Conservation (phyloP, 495 filamentous ascomycete species). For the Penicillium subrubescens region DNA sequence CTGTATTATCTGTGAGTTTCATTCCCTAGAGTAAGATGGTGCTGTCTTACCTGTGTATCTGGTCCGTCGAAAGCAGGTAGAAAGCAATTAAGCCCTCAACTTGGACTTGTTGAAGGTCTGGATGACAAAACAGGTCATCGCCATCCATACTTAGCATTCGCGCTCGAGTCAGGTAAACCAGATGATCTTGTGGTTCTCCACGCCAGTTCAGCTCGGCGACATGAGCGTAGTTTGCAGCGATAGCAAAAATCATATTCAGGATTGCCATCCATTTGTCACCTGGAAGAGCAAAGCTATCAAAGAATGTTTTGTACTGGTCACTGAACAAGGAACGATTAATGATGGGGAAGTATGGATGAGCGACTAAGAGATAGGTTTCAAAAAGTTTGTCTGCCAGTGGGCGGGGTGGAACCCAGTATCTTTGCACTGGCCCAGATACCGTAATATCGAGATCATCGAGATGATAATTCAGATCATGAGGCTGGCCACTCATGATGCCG, state of each 20-base stretch:
- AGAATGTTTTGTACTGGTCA: slow-evolving; percentile 38
- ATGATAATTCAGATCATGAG: slow-evolving; percentile 51
- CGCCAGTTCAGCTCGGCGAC: slow-evolving; percentile 46
- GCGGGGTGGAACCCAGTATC: slow-evolving; percentile 51
- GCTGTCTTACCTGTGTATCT: slow-evolving; percentile 57
- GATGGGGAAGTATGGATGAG: slow-evolving; percentile 62
- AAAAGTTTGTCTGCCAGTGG: slow-evolving; percentile 52
- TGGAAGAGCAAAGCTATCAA: slow-evolving; percentile 25
- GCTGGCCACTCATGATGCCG: slow-evolving; percentile 14
- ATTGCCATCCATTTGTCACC: slow-evolving; percentile 56
- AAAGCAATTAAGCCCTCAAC: slow-evolving; percentile 56
- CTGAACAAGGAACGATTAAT: slow-evolving; percentile 45
- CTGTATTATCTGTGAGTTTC: slow-evolving; percentile 33
- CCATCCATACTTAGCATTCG: slow-evolving; percentile 52
- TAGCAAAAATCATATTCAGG: slow-evolving; percentile 64
- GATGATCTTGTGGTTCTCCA: slow-evolving; percentile 49
- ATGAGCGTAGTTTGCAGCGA: slow-evolving; percentile 55
- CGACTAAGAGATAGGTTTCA: slow-evolving; percentile 51
- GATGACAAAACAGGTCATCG: slow-evolving; percentile 49
- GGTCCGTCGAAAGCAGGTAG: slow-evolving; percentile 57
- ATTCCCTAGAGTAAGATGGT: not conserved
- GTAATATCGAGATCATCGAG: slow-evolving; percentile 55
- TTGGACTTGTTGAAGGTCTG: slow-evolving; percentile 58
- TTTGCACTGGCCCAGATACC: slow-evolving; percentile 44
- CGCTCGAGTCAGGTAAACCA: slow-evolving; percentile 58